phyloP scores from a whole-genome alignment of 805 yeast species.

The Cyberlindnera meyerae region DNA sequence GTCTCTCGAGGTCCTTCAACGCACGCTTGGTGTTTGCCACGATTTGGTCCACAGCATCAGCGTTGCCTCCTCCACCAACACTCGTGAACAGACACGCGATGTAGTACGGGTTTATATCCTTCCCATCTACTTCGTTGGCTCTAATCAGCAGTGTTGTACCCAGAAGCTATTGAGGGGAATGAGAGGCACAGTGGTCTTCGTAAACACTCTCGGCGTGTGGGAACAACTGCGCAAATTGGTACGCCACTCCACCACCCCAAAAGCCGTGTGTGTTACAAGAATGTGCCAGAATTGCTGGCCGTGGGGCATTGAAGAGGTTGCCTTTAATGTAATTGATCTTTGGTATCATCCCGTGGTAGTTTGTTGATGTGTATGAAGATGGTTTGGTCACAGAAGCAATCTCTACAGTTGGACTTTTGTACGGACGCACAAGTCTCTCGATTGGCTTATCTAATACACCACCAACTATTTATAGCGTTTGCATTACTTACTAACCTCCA shows the following conservation, averaged over 20 bases:
- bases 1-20: slow-evolving; percentile 39
- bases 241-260: slow-evolving; percentile 88
- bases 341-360: too few relatives aligned
- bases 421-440: too few relatives aligned
- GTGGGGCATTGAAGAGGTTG: slow-evolving; percentile 42
- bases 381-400: too few relatives aligned
- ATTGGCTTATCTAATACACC: too few relatives aligned
- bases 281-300: slow-evolving; percentile 56
- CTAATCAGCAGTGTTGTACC: slow-evolving; percentile 53
- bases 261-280: slow-evolving; percentile 74
- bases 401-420: too few relatives aligned
- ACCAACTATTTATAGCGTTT: too few relatives aligned
- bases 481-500: slow-evolving; percentile 20
- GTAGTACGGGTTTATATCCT: slow-evolving; percentile 20
- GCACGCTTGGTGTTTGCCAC: slow-evolving; percentile 47
- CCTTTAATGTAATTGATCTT: slow-evolving; percentile 44
- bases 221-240: slow-evolving; percentile 45
- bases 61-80: slow-evolving; percentile 40
- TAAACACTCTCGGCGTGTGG: slow-evolving; percentile 55
- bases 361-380: too few relatives aligned
- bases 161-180: slow-evolving; percentile 32
- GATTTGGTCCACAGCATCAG: slow-evolving; percentile 42
- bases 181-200: slow-evolving; percentile 21
- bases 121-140: slow-evolving; percentile 27
- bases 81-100: slow-evolving; percentile 73